Evolutionary conservation across 345 rosid species (phyloP), one percentile per base, ranked within the genome.

Genomic region (Eutrema yunnanense): DNA sequence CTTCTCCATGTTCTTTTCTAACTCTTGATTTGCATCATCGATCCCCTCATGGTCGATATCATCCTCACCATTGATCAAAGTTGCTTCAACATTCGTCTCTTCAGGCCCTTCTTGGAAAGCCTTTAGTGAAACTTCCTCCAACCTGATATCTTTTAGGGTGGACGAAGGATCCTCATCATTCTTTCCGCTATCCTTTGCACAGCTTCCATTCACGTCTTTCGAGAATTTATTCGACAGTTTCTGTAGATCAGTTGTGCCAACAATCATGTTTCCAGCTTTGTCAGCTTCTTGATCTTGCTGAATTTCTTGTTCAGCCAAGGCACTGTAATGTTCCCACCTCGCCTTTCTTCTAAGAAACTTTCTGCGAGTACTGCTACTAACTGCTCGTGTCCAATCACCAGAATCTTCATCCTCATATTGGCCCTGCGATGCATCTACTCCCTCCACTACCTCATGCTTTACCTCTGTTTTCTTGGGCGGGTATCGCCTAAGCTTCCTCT

Each of bases 401-500:
- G 22, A 74, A 72, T 84, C 75, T 71, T 86, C 88, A 36, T 84
- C 96, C 71, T 60, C 58, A 60, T 54, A 37, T 62, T 85, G 77
- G 1, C 97, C 99, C 51, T 85, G 86, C 8, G 97, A 94, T 27
- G 96, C 98, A 78, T 94, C 98, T 58, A 94, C 33, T 55, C 98
- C 97, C 76, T 84, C 86, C 0, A 85, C 96, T 47, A 91, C 96
- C 65, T 88, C 96, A 58, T 86, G 61, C 8, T 75, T 22, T 22
- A 22, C 22, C 22, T 22, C 22, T 22, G 22, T 22, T 22, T 22
- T 22, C 22, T 22, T 22, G 22, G 22, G 22, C 22, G 22, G 22
- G 22, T 22, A 22, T 22, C 22, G 22, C 22, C 22, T 22, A 22
- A 1, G 22, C 22, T 22, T 22, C 22, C 22, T 1, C 1, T 22